Evolutionary conservation across 306 rosid genomes (phyloP).

Genomic region (Quercus bicolor): DNA sequence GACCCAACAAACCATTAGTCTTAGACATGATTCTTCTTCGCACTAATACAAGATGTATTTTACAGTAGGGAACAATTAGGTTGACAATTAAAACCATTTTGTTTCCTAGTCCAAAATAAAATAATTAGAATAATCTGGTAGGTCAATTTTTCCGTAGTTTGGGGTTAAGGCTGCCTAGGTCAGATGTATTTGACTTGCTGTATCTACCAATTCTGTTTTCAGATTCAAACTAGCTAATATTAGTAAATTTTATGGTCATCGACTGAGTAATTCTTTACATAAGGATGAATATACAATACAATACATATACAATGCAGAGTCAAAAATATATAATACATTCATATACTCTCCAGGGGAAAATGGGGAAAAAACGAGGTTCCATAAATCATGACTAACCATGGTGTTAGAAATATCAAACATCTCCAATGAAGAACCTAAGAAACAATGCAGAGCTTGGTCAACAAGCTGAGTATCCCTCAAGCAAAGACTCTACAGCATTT

Average conservation of each 20-base stretch:
- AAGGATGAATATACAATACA: background rate
- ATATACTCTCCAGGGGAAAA: background rate
- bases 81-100: too few species aligned
- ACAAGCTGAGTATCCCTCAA: constrained; percentile 55
- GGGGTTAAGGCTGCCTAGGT: background rate
- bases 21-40: background rate
- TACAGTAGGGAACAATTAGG: background rate
- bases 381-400: constrained; percentile 46
- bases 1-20: constrained; percentile 10
- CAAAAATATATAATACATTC: background rate
- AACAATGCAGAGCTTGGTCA: constrained; percentile 57
- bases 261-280: background rate
- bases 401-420: constrained; percentile 78
- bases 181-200: constrained; percentile 19
- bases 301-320: background rate
- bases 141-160: too few species aligned
- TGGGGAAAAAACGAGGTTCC: constrained; percentile 15
- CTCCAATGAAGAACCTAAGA: constrained; percentile 69
- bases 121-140: too few species aligned
- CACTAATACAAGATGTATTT: background rate
- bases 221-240: background rate
- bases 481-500: constrained; percentile 63
- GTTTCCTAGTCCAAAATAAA: too few species aligned
- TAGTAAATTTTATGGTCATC: background rate
- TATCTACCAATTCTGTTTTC: constrained; percentile 7